A percentile compares a stretch with the other conserved stretches of the same genome.
Conservation (phyloP, 2,329 filamentous ascomycete species). For the Trematosphaeria pertusa region DNA sequence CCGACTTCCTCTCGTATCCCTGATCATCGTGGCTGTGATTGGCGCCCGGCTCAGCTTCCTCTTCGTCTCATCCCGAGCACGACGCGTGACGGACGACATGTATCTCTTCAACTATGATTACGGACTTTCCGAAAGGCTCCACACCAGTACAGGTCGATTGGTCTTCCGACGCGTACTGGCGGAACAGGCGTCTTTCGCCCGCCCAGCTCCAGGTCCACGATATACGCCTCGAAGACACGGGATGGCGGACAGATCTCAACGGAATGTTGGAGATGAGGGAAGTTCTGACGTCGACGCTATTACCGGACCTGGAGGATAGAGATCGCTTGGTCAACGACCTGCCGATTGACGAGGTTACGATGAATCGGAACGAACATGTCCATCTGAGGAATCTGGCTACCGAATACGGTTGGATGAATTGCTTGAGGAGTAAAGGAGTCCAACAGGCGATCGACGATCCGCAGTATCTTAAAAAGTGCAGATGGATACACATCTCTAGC, state of each 20-base stretch:
- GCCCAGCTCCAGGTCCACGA: slow-evolving; percentile 50
- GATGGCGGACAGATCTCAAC: slow-evolving; percentile 36
- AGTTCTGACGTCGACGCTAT: slow-evolving; percentile 40
- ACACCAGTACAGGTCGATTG: slow-evolving; percentile 39
- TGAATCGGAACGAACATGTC: slow-evolving; percentile 46
- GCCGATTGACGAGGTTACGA: slow-evolving; percentile 26
- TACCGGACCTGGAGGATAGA: slow-evolving; percentile 38
- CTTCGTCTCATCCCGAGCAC: neutral
- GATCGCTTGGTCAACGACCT: slow-evolving; percentile 27
- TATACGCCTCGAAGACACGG: slow-evolving; percentile 41
- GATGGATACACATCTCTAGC: slow-evolving; percentile 54
- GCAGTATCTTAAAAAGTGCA: slow-evolving; percentile 39
- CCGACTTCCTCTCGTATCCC: neutral
- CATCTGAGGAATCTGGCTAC: slow-evolving; percentile 42
- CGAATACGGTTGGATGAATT: slow-evolving; percentile 54
- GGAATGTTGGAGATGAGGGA: slow-evolving; percentile 50
- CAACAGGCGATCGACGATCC: slow-evolving; percentile 39
- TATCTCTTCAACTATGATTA: slow-evolving; percentile 8
- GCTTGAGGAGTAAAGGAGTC: slow-evolving; percentile 41
- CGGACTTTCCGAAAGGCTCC: slow-evolving; percentile 26
- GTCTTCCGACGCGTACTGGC: slow-evolving; percentile 47
- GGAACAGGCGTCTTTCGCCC: slow-evolving; percentile 48
- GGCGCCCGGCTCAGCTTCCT: neutral
- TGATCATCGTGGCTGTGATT: slow-evolving; percentile 6
- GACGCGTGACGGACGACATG: too few relatives aligned